Conservation (phyloP, 768 basidiomycete species). For the Rhodocollybia butyracea region DNA sequence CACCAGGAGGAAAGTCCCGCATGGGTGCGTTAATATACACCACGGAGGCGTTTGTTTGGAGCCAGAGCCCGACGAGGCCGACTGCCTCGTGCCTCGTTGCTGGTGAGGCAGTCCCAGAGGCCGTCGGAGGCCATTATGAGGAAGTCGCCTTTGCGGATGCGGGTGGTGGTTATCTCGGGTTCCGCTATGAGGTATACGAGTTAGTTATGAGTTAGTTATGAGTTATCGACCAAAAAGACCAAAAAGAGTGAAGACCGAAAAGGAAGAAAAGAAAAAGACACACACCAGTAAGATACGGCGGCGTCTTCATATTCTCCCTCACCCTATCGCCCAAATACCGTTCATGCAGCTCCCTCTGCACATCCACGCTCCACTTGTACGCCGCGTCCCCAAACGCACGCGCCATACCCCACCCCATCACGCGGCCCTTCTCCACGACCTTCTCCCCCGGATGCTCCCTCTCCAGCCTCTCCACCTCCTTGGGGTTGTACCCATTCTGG, state of each 20-base stretch:
- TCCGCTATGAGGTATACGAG: constrained; percentile 46
- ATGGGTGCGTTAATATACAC: too few relatives aligned
- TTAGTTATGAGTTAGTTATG: too few relatives aligned
- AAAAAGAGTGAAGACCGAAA: neutral
- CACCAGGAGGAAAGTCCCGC: too few relatives aligned
- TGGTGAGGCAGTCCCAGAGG: too few relatives aligned
- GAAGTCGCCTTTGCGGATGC: too few relatives aligned
- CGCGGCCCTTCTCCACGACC: constrained; percentile 32
- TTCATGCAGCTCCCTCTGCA: constrained; percentile 31
- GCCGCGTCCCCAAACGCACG: constrained; percentile 42
- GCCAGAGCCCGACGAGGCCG: too few relatives aligned
- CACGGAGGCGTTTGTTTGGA: too few relatives aligned
- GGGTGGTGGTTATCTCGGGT: constrained; percentile 47
- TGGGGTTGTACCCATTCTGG: too few relatives aligned
- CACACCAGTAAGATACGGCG: constrained; percentile 20
- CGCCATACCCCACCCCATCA: constrained; percentile 33
- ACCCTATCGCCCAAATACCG: constrained; percentile 32
- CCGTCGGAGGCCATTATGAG: too few relatives aligned
- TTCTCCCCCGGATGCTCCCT: too few relatives aligned
- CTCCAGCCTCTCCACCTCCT: constrained; percentile 34
- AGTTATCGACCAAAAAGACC: constrained; percentile 24
- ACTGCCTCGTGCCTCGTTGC: too few relatives aligned
- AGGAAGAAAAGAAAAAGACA: too few relatives aligned
- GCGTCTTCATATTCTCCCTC: constrained; percentile 30
- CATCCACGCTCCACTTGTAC: constrained; percentile 37